Evolutionary conservation across 2,329 filamentous ascomycete genomes (phyloP), one percentile per base, ranked within the genome.

Genomic region (Xylaria sp.): DNA sequence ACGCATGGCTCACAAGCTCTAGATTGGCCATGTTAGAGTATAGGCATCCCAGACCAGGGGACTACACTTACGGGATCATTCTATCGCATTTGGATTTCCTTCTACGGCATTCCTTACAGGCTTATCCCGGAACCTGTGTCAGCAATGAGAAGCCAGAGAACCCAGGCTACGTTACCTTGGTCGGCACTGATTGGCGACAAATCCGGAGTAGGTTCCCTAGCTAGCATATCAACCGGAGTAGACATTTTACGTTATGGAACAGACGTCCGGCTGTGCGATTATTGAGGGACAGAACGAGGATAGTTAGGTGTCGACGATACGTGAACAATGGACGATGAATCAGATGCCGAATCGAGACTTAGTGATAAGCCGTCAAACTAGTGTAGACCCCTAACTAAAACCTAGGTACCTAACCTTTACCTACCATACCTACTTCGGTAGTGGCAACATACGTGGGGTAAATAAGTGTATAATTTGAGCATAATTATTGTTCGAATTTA

Each of bases 11-110:
- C 44, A 29, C 57, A 60, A 60, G 57, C 57, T 44, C 55, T 58
- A 2, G 42, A 44, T 2, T 49, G 29, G 17, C 44, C 29, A n/a
- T 45, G 29, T 58, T 38, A 58, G 55, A 58, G 9, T 38, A 38
- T 44, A 49, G 29, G 20, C 20, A 22, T 36, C 20, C 49, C 29
- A 58, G 5, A 27, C 10, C 31, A 5, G 15, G 20, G 49, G 4
- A 27, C 5, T 49, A 11, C 44, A 49, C 55, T 38, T 33, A 49
- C 57, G 57, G 57, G 9, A 60, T 60, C 10, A 45, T 11, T 42
- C 57, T 47, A 22, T 60, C 42, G 33, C 57, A 60, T 42, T 60
- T 60, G 9, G 57, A 50, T 51, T 60, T 60, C 36, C 57, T 60
- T 36, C 57, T 50, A 3, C 36, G 47, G 5, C 58, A 61, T 44